A percentile compares a stretch with the other conserved stretches of the same genome.
Conservation (phyloP, 768 basidiomycete genomes). For the Cubamyces lactineus region DNA sequence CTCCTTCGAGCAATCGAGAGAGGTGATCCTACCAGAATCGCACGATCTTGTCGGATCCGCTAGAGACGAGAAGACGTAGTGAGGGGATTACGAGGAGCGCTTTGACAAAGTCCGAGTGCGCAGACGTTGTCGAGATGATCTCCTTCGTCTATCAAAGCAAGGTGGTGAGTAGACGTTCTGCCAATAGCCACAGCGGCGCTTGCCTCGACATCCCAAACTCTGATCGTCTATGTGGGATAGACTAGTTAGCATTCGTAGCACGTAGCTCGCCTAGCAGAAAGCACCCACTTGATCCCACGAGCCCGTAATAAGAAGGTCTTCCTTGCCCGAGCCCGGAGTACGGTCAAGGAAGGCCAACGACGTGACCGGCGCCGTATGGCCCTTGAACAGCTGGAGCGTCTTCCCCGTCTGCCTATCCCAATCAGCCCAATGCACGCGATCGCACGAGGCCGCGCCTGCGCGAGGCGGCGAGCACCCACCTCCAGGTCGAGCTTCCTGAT, state of each 20-base stretch:
- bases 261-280: neutral
- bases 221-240: constrained; percentile 74
- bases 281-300: constrained; percentile 85
- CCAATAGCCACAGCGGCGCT: constrained; percentile 23
- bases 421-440: constrained; percentile 10
- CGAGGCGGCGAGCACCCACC: constrained; percentile 44
- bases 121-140: constrained; percentile 70
- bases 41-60: constrained; percentile 87
- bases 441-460: neutral
- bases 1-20: neutral
- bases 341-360: constrained; percentile 69
- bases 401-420: constrained; percentile 67
- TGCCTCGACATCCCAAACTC: constrained; percentile 83
- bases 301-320: constrained; percentile 74
- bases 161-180: neutral
- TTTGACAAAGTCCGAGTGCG: constrained; percentile 93
- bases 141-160: constrained; percentile 58
- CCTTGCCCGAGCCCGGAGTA: constrained; percentile 41
- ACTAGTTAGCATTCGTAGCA: constrained; percentile 14
- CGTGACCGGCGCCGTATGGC: constrained; percentile 90
- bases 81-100: constrained; percentile 71
- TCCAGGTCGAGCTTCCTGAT: constrained; percentile 76
- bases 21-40: constrained; percentile 76
- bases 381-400: constrained; percentile 73
- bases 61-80: constrained; percentile 73